Percentiles rank a stretch among this genome's conserved stretches.
These are phyloP conservation scores for Capronia americana DNA, from an alignment of 2,329 filamentous ascomycete species.

Conservation along the genomic window DNA sequence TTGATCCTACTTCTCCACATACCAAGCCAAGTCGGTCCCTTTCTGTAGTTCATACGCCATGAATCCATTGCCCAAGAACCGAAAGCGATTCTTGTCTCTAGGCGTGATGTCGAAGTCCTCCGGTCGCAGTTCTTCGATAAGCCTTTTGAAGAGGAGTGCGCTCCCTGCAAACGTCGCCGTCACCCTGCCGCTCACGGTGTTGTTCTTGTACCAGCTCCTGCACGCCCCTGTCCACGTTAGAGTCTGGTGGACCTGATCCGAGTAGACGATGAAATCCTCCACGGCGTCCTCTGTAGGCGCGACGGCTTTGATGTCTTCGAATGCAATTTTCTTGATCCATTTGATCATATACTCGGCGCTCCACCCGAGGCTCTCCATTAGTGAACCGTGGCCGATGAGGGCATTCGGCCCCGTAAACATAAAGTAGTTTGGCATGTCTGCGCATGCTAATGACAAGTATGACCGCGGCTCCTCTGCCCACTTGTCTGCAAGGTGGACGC, in stretches of 20 bases:
- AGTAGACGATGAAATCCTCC: conserved; percentile 44
- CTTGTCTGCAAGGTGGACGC: conserved; percentile 40
- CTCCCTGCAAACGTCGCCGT: conserved; percentile 34
- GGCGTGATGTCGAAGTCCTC: conserved; percentile 32
- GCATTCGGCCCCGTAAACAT: conserved; percentile 44
- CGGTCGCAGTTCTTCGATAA: conserved; percentile 46
- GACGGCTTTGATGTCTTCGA: conserved; percentile 45
- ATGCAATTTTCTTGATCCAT: conserved; percentile 44
- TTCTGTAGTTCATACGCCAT: conserved; percentile 50
- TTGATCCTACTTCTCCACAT: conserved; percentile 33
- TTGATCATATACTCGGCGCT: conserved; percentile 43
- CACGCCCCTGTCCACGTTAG: conserved; percentile 39
- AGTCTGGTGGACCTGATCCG: conserved; percentile 45
- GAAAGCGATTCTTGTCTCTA: conserved; percentile 42
- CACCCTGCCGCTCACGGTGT: conserved; percentile 30
- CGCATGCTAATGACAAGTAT: conserved; percentile 41
- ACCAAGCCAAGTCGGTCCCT: conserved; percentile 43
- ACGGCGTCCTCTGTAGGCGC: conserved; percentile 41
- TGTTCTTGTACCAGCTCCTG: conserved; percentile 34
- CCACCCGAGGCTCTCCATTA: conserved; percentile 39
- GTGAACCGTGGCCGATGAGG: conserved; percentile 42
- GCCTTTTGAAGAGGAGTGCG: conserved; percentile 42
- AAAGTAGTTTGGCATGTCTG: conserved; percentile 46
- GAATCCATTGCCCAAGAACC: conserved; percentile 48
- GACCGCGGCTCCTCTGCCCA: conserved; percentile 43